Evolutionary conservation across 73 alveolate genomes (phyloP).

Genomic region (Breviolum minutum): DNA sequence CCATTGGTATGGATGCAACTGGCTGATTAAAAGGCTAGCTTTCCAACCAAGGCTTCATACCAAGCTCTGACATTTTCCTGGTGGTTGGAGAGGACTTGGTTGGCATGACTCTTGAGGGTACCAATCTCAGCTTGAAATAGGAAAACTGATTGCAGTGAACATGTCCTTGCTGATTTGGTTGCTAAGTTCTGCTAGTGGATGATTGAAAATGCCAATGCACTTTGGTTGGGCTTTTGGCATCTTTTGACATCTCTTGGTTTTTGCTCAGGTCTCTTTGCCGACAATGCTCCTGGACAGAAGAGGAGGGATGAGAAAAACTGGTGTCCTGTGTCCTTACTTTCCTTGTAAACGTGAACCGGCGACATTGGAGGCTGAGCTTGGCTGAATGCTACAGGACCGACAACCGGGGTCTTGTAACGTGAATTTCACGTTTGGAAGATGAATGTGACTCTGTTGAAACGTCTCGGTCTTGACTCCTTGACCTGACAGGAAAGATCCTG

Average conservation of each 20-base stretch:
- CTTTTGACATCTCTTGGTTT: background rate
- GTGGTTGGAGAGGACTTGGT: constrained; percentile 72
- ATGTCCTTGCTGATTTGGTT: background rate
- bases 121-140: background rate
- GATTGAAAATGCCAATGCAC: background rate
- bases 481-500: constrained; percentile 21
- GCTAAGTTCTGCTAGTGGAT: background rate
- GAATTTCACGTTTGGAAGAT: too few species aligned
- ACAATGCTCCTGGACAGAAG: constrained; percentile 88
- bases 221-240: background rate
- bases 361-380: constrained; percentile 56
- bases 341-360: background rate
- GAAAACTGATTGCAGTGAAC: background rate
- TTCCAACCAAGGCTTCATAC: constrained; percentile 48
- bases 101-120: constrained; percentile 82
- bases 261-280: constrained; percentile 65
- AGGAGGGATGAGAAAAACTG: background rate
- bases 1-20: too few species aligned
- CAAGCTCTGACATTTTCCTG: constrained; percentile 77
- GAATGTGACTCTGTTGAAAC: too few species aligned
- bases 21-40: too few species aligned
- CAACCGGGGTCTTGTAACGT: background rate
- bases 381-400: constrained; percentile 91
- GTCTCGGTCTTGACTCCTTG: too few species aligned
- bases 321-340: background rate